Conservation (phyloP, 2,329 filamentous ascomycete species). For the Cladorrhinum sp. region DNA sequence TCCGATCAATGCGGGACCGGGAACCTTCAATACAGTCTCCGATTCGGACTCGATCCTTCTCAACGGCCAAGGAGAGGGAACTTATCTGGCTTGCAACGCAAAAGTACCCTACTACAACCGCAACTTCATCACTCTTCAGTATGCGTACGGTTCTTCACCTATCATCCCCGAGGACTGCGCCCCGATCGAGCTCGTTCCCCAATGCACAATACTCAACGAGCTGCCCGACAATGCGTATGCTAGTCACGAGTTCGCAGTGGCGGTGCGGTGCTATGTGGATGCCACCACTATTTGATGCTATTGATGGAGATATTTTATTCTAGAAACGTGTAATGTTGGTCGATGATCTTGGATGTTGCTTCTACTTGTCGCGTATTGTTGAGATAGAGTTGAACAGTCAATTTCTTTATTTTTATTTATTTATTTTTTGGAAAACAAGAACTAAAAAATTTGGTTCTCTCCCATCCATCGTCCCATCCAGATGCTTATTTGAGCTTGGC, state of each 20-base stretch:
- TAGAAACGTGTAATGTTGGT: too few relatives aligned
- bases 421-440: too few relatives aligned
- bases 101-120: slow-evolving; percentile 41
- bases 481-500: not conserved
- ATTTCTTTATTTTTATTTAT: too few relatives aligned
- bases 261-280: slow-evolving; percentile 41
- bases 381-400: too few relatives aligned
- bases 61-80: slow-evolving; percentile 29
- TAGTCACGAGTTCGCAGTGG: slow-evolving; percentile 40
- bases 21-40: slow-evolving; percentile 37
- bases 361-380: too few relatives aligned
- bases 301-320: too few relatives aligned
- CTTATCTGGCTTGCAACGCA: slow-evolving; percentile 44
- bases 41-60: slow-evolving; percentile 34
- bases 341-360: too few relatives aligned
- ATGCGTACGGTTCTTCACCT: slow-evolving; percentile 30
- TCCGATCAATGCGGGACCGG: slow-evolving; percentile 36
- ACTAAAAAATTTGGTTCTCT: too few relatives aligned
- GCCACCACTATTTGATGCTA: slow-evolving; percentile 20
- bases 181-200: slow-evolving; percentile 41
- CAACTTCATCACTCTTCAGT: slow-evolving; percentile 40
- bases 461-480: too few relatives aligned
- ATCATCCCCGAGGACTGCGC: slow-evolving; percentile 40
- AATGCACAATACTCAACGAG: slow-evolving; percentile 40
- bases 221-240: slow-evolving; percentile 36